These are phyloP conservation scores for Tricholoma matsutake DNA, from an alignment of 768 basidiomycete species.

Conservation along the genomic window DNA sequence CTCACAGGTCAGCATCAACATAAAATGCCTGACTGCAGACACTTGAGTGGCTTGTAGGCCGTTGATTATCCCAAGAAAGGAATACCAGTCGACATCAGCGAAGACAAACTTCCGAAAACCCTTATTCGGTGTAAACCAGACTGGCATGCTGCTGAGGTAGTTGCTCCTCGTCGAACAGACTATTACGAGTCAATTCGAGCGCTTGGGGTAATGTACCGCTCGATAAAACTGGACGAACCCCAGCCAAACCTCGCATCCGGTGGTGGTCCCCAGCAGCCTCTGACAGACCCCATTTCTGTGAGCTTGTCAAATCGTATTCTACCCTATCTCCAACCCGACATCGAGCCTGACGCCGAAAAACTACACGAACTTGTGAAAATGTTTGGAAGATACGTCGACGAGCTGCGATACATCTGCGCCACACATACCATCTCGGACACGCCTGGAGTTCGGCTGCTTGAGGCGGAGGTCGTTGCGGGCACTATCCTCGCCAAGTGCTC, in stretches of 20 bases:
- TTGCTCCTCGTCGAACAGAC: constrained; percentile 51
- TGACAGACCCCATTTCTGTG: constrained; percentile 38
- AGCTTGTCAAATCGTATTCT: constrained; percentile 30
- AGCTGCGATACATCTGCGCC: constrained; percentile 66
- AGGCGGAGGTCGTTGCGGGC: constrained; percentile 74
- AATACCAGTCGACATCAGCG: constrained; percentile 52
- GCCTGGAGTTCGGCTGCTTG: constrained; percentile 53
- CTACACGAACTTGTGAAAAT: constrained; percentile 31
- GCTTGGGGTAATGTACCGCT: constrained; percentile 69
- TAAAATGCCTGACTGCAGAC: neutral
- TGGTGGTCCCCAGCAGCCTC: constrained; percentile 11
- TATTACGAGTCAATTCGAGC: constrained; percentile 73
- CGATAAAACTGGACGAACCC: constrained; percentile 45
- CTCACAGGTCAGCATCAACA: constrained; percentile 35
- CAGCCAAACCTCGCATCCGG: constrained; percentile 20
- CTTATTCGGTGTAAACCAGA: constrained; percentile 74
- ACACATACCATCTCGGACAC: constrained; percentile 63
- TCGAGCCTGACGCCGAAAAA: constrained; percentile 20
- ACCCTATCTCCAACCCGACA: constrained; percentile 23
- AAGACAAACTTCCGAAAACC: constrained; percentile 42
- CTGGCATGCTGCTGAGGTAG: constrained; percentile 67
- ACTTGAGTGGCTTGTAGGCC: constrained; percentile 34
- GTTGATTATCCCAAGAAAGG: constrained; percentile 85
- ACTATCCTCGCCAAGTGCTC: constrained; percentile 71
- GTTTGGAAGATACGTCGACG: constrained; percentile 55